Evolutionary conservation across 1,284 basidiomycete species (phyloP).

Genomic region (Apiotrichum veenhuisii): DNA sequence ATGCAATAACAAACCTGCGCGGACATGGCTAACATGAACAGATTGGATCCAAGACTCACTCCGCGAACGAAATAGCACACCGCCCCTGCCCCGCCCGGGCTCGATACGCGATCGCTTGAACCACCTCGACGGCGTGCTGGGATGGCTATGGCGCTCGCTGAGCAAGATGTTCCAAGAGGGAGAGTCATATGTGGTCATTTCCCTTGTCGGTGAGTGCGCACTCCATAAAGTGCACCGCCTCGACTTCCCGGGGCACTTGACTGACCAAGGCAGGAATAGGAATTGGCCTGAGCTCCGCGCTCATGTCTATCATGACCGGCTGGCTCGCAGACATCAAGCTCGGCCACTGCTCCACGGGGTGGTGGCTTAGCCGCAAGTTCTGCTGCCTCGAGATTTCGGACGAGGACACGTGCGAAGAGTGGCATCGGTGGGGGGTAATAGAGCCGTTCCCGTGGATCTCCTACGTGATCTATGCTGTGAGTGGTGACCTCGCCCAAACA

Average conservation of each 20-base stretch:
- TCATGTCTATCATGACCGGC: slow-evolving; percentile 94
- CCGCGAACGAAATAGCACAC: slow-evolving; percentile 64
- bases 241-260: too few species aligned
- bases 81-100: slow-evolving; percentile 13
- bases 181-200: slow-evolving; percentile 71
- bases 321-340: slow-evolving; percentile 98
- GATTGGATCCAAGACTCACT: slow-evolving; percentile 96
- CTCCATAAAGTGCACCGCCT: too few species aligned
- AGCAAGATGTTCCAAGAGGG: slow-evolving; percentile 56
- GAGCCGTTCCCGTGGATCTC: slow-evolving; percentile 72
- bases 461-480: slow-evolving; percentile 83
- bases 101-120: slow-evolving; percentile 35
- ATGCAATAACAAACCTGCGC: background rate
- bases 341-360: slow-evolving; percentile 92
- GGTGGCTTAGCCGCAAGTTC: slow-evolving; percentile 98
- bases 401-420: slow-evolving; percentile 81
- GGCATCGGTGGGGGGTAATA: slow-evolving; percentile 85
- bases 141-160: slow-evolving; percentile 64
- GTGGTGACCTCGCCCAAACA: slow-evolving; percentile 49
- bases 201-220: slow-evolving; percentile 68
- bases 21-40: slow-evolving; percentile 26
- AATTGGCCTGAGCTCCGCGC: slow-evolving; percentile 88
- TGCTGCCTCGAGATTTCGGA: slow-evolving; percentile 81
- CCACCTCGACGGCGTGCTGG: slow-evolving; percentile 37
- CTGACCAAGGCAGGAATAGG: slow-evolving; percentile 62